Percentiles rank a stretch among this genome's conserved stretches.
phyloP scores from a whole-genome alignment of 208 protist genomes.

The Leishmania arabica region DNA sequence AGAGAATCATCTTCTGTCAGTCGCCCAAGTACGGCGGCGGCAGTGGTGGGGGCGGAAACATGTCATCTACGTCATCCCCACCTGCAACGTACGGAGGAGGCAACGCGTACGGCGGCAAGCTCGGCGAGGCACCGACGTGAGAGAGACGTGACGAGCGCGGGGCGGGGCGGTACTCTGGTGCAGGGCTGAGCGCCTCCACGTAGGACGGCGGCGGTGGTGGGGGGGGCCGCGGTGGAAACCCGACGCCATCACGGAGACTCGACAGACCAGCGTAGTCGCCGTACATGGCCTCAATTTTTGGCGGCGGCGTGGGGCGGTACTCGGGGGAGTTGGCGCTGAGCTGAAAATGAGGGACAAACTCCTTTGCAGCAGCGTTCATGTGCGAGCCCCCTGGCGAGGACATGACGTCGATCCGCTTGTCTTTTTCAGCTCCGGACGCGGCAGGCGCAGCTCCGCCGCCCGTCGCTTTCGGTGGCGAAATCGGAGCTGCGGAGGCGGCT shows the following conservation, averaged over 20 bases:
- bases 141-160: constrained; percentile 43
- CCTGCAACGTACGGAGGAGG: constrained; percentile 38
- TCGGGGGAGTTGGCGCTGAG: constrained; percentile 50
- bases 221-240: constrained; percentile 21
- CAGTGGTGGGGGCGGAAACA: constrained; percentile 15
- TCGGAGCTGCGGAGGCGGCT: constrained; percentile 6
- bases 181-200: constrained; percentile 17
- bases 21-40: constrained; percentile 28
- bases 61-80: constrained; percentile 12
- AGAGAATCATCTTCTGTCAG: not conserved
- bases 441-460: not conserved
- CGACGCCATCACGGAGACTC: not conserved
- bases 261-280: constrained; percentile 7
- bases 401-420: constrained; percentile 3
- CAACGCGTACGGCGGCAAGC: constrained; percentile 38
- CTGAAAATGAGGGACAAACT: constrained; percentile 68
- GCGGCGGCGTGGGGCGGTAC: constrained; percentile 37
- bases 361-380: constrained; percentile 82
- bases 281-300: constrained; percentile 14
- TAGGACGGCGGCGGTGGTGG: constrained; percentile 37
- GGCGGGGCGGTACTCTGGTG: constrained; percentile 27
- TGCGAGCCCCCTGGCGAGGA: constrained; percentile 35
- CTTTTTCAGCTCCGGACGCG: not conserved
- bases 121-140: constrained; percentile 17
- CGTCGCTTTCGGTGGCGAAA: not conserved